Conservation (phyloP, 352 stramenopile genomes). For the Elongisporangium prolatum region DNA sequence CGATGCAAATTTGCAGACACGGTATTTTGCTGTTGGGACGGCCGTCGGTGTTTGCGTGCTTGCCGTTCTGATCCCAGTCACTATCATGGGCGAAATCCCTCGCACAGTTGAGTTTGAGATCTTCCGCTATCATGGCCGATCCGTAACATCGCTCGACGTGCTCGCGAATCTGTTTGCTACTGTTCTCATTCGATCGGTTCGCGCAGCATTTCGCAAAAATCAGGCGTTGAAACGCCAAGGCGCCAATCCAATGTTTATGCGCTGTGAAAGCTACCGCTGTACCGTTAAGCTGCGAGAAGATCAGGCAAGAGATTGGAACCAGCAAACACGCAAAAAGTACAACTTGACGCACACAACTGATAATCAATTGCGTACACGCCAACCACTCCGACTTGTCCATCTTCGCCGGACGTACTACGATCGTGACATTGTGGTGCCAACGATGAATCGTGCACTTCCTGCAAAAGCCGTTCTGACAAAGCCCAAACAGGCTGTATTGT, state of each 20-base stretch:
- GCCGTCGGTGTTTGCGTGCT: conserved; percentile 7
- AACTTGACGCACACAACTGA: not conserved
- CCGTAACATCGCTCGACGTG: conserved; percentile 11
- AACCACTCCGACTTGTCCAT: not conserved
- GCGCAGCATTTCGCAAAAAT: conserved; percentile 22
- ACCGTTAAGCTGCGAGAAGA: conserved; percentile 9
- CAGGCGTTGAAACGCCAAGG: conserved; percentile 8
- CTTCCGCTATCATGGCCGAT: conserved; percentile 1
- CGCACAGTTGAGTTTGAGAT: conserved; percentile 4
- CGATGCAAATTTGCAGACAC: conserved; percentile 16
- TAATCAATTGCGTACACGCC: not conserved
- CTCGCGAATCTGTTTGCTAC: conserved; percentile 23
- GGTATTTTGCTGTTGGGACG: conserved; percentile 2
- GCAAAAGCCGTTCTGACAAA: not conserved
- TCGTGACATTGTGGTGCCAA: not conserved
- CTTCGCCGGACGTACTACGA: not conserved
- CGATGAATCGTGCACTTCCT: not conserved
- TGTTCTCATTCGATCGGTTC: conserved; percentile 19
- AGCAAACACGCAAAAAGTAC: not conserved
- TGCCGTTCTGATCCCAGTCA: not conserved
- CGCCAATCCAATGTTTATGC: conserved; percentile 13
- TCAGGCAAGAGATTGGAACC: not conserved
- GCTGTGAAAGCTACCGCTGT: conserved; percentile 27
- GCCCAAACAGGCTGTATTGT: conserved; percentile 1
- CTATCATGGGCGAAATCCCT: conserved; percentile 2